phyloP scores from a whole-genome alignment of 768 basidiomycete genomes.

The Cystofilobasidium bisporidii region DNA sequence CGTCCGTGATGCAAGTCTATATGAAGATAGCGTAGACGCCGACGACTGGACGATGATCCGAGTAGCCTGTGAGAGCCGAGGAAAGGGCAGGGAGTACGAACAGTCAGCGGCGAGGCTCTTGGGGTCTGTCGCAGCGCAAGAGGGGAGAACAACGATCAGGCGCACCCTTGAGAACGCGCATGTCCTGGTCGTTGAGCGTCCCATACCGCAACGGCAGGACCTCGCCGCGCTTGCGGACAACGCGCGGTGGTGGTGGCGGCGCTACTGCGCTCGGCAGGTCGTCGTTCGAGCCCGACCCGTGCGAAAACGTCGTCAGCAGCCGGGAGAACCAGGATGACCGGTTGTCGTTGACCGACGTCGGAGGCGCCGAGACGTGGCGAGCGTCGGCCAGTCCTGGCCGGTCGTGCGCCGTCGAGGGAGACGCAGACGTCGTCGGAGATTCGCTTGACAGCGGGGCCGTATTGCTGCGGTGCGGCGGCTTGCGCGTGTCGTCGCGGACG shows the following conservation, averaged over 20 bases:
- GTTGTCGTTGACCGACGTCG: background rate
- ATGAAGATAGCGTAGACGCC: constrained; percentile 20
- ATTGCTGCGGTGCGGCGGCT: background rate
- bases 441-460: background rate
- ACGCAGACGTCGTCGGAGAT: background rate
- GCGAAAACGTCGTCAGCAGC: constrained; percentile 5
- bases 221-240: constrained; percentile 15
- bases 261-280: background rate
- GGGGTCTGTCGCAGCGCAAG: background rate
- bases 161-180: constrained; percentile 17
- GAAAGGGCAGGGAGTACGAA: background rate
- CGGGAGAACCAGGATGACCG: constrained; percentile 15
- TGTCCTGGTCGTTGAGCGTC: constrained; percentile 20
- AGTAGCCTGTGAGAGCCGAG: background rate
- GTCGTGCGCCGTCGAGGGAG: background rate
- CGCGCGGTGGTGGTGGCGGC: background rate
- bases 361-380: background rate
- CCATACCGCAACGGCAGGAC: constrained; percentile 22
- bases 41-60: constrained; percentile 19
- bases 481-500: background rate
- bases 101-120: background rate
- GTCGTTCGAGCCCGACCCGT: too few species aligned
- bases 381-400: background rate
- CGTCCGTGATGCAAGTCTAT: too few species aligned
- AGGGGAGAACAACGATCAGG: background rate